These are phyloP conservation scores for Sicyos baderoa DNA, from an alignment of 306 rosid species.

Conservation along the genomic window DNA sequence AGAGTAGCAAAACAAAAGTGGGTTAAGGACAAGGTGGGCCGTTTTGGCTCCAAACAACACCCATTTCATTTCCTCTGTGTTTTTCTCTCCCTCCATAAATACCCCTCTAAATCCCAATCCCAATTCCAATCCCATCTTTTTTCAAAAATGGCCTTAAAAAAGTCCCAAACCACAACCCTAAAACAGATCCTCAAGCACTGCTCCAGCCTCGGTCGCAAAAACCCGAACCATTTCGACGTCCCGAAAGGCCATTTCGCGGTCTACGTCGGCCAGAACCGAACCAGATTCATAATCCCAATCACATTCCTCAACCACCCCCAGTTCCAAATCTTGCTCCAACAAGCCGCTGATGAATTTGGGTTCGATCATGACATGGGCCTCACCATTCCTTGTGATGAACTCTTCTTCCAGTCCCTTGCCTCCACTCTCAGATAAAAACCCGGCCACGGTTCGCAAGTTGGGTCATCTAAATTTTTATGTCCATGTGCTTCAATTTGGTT, in stretches of 20 bases:
- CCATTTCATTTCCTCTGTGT: not conserved
- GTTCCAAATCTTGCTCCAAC: conserved; percentile 68
- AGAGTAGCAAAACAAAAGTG: conserved; percentile 24
- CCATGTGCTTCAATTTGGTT: no score
- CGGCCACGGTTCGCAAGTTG: no score
- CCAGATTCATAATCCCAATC: conserved; percentile 74
- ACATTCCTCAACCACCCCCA: conserved; percentile 59
- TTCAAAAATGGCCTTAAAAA: conserved; percentile 51
- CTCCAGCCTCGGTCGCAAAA: conserved; percentile 57
- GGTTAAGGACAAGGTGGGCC: not conserved
- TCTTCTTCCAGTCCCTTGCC: conserved; percentile 56
- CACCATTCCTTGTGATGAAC: conserved; percentile 80
- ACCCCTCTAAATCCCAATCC: conserved; percentile 27
- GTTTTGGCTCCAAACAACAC: conserved; percentile 25
- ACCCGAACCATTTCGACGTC: conserved; percentile 42
- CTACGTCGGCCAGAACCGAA: conserved; percentile 80
- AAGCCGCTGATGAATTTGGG: conserved; percentile 90
- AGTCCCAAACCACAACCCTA: conserved; percentile 57
- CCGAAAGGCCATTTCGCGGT: conserved; percentile 96
- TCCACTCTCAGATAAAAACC: conserved; percentile 35
- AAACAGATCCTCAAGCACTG: conserved; percentile 85
- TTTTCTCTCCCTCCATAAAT: conserved; percentile 40
- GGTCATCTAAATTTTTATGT: no score
- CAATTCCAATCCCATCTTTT: not conserved
- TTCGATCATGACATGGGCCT: conserved; percentile 86